Evolutionary conservation across 1,284 basidiomycete species (phyloP), one percentile per base, ranked within the genome.

Genomic region (Cutaneotrichosporon spelunceum): DNA sequence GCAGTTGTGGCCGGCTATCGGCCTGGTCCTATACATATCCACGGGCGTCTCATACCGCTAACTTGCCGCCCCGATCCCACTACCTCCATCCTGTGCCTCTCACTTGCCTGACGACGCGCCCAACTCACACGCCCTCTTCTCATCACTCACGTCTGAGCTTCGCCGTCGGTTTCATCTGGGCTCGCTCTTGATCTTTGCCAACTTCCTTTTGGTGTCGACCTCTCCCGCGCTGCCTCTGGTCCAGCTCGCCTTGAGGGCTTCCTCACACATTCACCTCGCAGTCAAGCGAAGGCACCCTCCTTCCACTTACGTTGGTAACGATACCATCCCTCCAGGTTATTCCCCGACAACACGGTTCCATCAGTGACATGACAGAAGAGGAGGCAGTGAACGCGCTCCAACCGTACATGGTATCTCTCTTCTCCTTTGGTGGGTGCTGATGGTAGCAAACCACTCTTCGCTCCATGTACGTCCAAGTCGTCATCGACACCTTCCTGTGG

Each of bases 401-500:
- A 11, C 21, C 16, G 13, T 11, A 47, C 45, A 47, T 24, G 9
- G 45, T 24, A 26, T 3, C 21, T 16, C 23, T 24, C 36, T 14
- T 7, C 8, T 19, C 19, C 39, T 8, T 6, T 26, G 13, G 11
- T 26, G 13, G 11, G 7, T 6, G 26, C 36, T 42, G 24, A 42
- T 4, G 2, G 34, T 13, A 56, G 57, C 11, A 16, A 13, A 30
- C 49, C 10, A 19, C 30, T 3, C 48, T 59, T n/a, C 48, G 26
- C 19, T 29, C 5, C 19, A 39, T 57, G 58, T 66, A 65, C 61
- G 62, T 65, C 19, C 64, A 62, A 27, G 39, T 68, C 39, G 39
- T 70, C 45, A 27, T 66, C 21, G 66, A 68, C 56, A 68, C 59
- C 8, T 67, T 70, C 55, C 39, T 72, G 53, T 65, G 54, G 66